Percentiles rank a stretch among this genome's conserved stretches.
These are phyloP conservation scores for Blumeria hordei DNA, from an alignment of 2,329 filamentous ascomycete species.

Conservation along the genomic window DNA sequence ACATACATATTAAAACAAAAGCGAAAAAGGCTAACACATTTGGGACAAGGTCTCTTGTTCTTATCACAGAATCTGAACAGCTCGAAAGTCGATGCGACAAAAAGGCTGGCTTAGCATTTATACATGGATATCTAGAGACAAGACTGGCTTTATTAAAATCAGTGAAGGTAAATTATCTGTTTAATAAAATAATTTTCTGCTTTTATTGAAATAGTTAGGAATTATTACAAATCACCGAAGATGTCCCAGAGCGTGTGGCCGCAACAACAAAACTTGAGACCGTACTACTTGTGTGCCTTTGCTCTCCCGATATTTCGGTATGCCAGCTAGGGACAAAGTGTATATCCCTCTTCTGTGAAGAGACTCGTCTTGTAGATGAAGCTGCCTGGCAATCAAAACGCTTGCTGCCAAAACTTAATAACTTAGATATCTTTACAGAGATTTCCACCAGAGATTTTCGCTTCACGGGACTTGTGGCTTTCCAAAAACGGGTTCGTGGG, in stretches of 20 bases:
- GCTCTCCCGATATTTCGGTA: conserved; percentile 38
- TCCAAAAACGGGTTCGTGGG: conserved; percentile 38
- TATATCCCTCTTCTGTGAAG: conserved; percentile 36
- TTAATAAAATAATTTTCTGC: background rate
- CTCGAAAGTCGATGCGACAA: conserved; percentile 9
- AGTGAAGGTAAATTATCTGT: conserved; percentile 9
- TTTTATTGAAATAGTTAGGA: conserved; percentile 19
- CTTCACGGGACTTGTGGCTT: conserved; percentile 44
- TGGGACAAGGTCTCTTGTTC: conserved; percentile 10
- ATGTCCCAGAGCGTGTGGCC: conserved; percentile 27
- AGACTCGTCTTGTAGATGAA: conserved; percentile 29
- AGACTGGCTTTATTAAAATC: conserved; percentile 25
- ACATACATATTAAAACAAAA: background rate
- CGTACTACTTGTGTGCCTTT: conserved; percentile 35
- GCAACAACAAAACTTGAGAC: conserved; percentile 34
- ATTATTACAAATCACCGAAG: conserved; percentile 26
- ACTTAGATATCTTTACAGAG: conserved; percentile 34
- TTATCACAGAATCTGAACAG: conserved; percentile 12
- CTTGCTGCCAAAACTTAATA: conserved; percentile 29
- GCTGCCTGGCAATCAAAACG: conserved; percentile 25
- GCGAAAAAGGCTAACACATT: background rate
- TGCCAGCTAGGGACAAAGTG: conserved; percentile 40
- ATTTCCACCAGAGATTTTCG: conserved; percentile 38
- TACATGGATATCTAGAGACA: conserved; percentile 32
- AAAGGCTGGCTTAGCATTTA: conserved; percentile 13